Evolutionary conservation across 305 asterid genomes (phyloP).

Genomic region (Fraxinus dipetala): DNA sequence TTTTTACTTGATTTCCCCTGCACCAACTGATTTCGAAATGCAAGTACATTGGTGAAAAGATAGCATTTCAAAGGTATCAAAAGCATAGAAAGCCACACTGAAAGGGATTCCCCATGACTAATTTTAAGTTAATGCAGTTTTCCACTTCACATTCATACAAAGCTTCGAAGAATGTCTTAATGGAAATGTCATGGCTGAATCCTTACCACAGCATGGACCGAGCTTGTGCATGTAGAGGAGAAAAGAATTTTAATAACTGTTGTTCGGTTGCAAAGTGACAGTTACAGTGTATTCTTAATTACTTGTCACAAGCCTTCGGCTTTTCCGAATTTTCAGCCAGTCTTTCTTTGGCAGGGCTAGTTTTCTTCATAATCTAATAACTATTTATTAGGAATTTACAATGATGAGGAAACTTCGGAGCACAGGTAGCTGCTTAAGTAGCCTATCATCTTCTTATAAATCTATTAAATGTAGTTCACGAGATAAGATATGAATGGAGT

Average conservation of each 20-base stretch:
- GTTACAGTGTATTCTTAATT: background rate
- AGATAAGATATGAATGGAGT: background rate
- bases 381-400: background rate
- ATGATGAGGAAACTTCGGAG: background rate
- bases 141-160: background rate
- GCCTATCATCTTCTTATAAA: background rate
- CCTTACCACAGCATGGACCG: background rate
- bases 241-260: background rate
- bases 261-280: background rate
- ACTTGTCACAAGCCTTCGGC: background rate
- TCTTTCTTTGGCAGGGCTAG: background rate
- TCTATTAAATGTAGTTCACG: background rate
- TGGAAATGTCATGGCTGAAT: background rate
- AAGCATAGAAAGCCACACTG: background rate
- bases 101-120: background rate
- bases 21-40: background rate
- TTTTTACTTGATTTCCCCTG: background rate
- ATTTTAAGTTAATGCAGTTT: background rate
- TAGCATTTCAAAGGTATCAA: background rate
- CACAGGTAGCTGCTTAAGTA: background rate
- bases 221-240: background rate
- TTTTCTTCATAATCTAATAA: background rate
- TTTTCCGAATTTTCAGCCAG: background rate
- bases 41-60: background rate
- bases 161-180: background rate